Evolutionary conservation across 371 early-diverging fungal genomes (phyloP).

Genomic region (Cladochytrium tenue): DNA sequence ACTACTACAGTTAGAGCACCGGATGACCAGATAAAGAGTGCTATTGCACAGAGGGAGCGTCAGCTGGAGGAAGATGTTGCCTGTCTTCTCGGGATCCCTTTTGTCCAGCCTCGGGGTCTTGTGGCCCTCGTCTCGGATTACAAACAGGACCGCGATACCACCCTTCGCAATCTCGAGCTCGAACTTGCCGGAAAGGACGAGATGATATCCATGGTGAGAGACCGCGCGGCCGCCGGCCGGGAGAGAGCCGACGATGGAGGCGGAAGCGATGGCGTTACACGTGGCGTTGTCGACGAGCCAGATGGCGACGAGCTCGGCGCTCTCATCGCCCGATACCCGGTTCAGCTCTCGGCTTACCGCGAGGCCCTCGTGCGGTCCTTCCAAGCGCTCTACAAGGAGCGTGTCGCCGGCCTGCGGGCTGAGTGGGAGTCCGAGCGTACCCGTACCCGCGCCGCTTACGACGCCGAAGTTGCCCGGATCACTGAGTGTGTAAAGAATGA

Average conservation of each 20-base stretch:
- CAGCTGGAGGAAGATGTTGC: background rate
- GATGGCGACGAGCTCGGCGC: background rate
- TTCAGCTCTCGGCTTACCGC: background rate
- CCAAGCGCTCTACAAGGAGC: background rate
- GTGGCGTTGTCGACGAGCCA: background rate
- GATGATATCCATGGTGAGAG: background rate
- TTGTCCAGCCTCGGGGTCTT: background rate
- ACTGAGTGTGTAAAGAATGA: conserved; percentile 25
- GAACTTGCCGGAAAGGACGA: background rate
- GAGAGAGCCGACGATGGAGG: background rate
- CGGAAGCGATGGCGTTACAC: background rate
- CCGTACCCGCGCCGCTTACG: conserved; percentile 3
- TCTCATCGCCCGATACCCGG: background rate
- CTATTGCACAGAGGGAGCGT: background rate
- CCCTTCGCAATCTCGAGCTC: background rate
- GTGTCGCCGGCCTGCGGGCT: background rate
- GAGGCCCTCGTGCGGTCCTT: background rate
- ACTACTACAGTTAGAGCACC: background rate
- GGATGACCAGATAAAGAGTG: background rate
- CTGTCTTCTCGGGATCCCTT: background rate
- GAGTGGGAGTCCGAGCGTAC: conserved; percentile 12
- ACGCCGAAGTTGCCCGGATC: conserved; percentile 7
- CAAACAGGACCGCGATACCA: background rate
- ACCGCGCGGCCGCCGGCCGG: background rate
- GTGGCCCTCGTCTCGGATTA: background rate